Evolutionary conservation across 192 early-diverging fungal species (phyloP).

Genomic region (Podila epigama): DNA sequence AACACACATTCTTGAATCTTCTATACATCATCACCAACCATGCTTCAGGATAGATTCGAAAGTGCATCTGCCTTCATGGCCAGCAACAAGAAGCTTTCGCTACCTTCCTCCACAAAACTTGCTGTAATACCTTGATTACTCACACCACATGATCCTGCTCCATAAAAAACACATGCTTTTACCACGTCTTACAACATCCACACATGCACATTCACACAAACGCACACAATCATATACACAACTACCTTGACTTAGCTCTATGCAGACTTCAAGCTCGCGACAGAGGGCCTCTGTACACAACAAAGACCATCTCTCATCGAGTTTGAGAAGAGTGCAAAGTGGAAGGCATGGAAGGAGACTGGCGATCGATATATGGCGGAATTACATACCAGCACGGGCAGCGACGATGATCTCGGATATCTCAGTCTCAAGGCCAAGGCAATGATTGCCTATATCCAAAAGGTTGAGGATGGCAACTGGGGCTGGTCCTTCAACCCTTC

Average conservation of each 20-base stretch:
- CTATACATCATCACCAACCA: background rate
- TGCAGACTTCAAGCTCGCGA: constrained; percentile 49
- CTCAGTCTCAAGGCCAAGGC: constrained; percentile 12
- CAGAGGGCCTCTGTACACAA: constrained; percentile 44
- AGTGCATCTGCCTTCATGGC: constrained; percentile 33
- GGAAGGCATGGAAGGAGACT: constrained; percentile 53
- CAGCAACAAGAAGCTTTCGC: constrained; percentile 11
- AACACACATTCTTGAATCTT: no score
- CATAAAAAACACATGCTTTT: background rate
- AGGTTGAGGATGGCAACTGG: constrained; percentile 40
- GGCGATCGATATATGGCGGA: constrained; percentile 23
- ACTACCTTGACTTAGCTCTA: constrained; percentile 31
- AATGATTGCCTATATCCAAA: constrained; percentile 29
- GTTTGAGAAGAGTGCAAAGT: constrained; percentile 51
- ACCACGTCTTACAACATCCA: background rate
- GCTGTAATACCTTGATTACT: constrained; percentile 8
- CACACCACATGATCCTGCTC: background rate
- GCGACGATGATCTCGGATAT: constrained; percentile 17
- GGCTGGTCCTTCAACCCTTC: constrained; percentile 31
- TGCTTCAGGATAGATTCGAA: constrained; percentile 35
- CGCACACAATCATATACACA: background rate
- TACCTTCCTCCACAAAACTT: constrained; percentile 25
- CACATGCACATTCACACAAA: background rate
- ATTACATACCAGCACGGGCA: constrained; percentile 2
- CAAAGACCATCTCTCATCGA: constrained; percentile 48